A percentile compares a stretch with the other conserved stretches of the same genome.
These are phyloP conservation scores for Stephanodiscus minutulus DNA, from an alignment of 108 stramenopile genomes.

Conservation along the genomic window DNA sequence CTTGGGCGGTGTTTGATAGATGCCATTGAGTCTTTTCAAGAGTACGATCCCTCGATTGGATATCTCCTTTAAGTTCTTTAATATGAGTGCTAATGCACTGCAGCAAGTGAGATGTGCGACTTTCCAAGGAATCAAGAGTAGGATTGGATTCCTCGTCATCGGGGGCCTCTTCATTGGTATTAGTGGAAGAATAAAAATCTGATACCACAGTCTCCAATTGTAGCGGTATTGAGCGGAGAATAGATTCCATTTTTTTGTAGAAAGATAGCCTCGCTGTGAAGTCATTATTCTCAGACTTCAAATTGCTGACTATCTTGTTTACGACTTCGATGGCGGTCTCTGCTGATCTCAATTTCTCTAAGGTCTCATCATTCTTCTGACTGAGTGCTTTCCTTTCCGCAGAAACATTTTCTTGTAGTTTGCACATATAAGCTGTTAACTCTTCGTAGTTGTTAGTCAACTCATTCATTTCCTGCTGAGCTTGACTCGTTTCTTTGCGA, in stretches of 20 bases:
- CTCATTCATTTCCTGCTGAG: neutral
- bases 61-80: neutral
- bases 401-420: conserved; percentile 3
- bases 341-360: neutral
- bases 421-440: neutral
- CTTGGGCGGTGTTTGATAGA: conserved; percentile 23
- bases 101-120: conserved; percentile 13
- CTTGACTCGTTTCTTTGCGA: neutral
- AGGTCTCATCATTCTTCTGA: neutral
- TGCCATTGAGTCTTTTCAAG: conserved; percentile 27
- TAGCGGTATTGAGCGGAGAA: neutral
- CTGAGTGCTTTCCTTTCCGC: neutral
- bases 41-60: conserved; percentile 19
- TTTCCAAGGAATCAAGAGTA: conserved; percentile 16
- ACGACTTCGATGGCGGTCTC: conserved; percentile 4
- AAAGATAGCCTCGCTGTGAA: neutral
- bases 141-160: conserved; percentile 2
- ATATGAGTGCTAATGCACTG: conserved; percentile 3
- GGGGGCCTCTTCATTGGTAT: neutral
- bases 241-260: conserved; percentile 4
- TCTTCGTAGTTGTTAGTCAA: conserved; percentile 8
- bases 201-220: conserved; percentile 19
- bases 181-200: neutral
- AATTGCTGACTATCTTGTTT: neutral
- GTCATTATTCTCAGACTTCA: conserved; percentile 1